Base-by-base conservation (phyloP, 129 eudicot species). In the Escallonia rubra region DNA sequence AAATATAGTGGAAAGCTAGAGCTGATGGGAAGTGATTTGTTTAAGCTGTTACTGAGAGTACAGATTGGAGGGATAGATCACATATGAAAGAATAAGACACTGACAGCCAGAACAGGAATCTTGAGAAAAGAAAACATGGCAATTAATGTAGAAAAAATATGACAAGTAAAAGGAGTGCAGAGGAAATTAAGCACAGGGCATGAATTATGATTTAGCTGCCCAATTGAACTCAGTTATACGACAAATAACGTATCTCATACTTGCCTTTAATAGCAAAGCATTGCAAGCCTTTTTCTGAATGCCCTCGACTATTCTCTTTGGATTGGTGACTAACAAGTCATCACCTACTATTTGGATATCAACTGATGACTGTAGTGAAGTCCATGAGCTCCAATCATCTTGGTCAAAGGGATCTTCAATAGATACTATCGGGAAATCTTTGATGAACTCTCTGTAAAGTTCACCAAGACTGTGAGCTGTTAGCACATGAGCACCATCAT, bases 381-480 rank as follows among this genome's bases (percentile, higher is more conserved):
- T 57, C 97, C 97, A 91, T 3, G 96, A 87, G 68, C 78, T 80
- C 97, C 97, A 91, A 72, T 91, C 97, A 76, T 91, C 97, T 82
- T 91, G 97, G 83, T 91, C 97, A 83, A 91, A 91, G 39, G 97
- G 97, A 58, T 91, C 97, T 74, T 91, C 97, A 73, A 91, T 91
- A n/a, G 97, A 91, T 64, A 88, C 97, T 53, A 91, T 91, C 4
- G 97, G 97, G 65, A 87, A 91, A 72, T 91, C 97, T 50, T 77
- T 79, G 14, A 91, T 76, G 68, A 91, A 91, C 23, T 88, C 93
- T 78, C 76, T 75, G 81, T 91, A 91, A 40, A 91, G 83, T 56
- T 88, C 88, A 56, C 90, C 75, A 48, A 91, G 97, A 41, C 73
- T 79, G 68, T 86, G 74, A 65, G 90, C 90, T 50, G 90, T 57